Conservation (phyloP, 225 moss, liverwort and hornwort species). For the Polytrichum commune region DNA sequence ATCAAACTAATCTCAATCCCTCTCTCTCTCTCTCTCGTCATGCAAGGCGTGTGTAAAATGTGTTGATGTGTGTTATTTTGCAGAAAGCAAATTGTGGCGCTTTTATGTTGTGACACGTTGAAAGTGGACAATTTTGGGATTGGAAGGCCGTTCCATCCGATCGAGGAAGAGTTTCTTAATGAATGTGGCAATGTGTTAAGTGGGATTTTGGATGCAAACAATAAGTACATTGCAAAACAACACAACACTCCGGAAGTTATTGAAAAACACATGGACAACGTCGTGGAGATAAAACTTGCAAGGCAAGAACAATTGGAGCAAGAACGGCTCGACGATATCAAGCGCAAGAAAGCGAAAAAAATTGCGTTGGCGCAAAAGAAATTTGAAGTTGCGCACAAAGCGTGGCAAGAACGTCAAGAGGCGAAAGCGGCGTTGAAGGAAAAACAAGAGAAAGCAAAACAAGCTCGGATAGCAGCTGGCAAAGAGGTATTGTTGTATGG, state of each 20-base stretch:
- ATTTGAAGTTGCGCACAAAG: constrained; percentile 50
- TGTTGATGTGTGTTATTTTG: not conserved
- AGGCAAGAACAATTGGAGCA: constrained; percentile 40
- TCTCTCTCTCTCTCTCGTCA: too few relatives aligned
- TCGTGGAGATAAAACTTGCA: constrained; percentile 43
- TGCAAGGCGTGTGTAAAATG: too few relatives aligned
- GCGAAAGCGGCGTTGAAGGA: constrained; percentile 16
- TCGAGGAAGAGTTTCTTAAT: constrained; percentile 55
- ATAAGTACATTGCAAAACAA: constrained; percentile 33
- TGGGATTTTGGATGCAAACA: constrained; percentile 55
- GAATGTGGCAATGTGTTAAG: constrained; percentile 56
- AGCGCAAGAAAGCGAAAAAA: constrained; percentile 35
- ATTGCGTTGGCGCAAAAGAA: constrained; percentile 27
- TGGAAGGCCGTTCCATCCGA: constrained; percentile 54
- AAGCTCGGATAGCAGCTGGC: constrained; percentile 21
- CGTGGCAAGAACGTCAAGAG: constrained; percentile 30
- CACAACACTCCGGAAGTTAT: constrained; percentile 46
- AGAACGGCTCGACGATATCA: constrained; percentile 30
- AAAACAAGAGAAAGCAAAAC: constrained; percentile 39
- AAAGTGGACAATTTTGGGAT: constrained; percentile 44
- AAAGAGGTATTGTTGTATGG: constrained; percentile 16
- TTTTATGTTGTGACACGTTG: constrained; percentile 77
- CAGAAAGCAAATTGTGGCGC: constrained; percentile 68
- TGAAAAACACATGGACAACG: constrained; percentile 44
- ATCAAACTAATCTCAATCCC: too few relatives aligned